These are phyloP conservation scores for Plasmodium gaboni DNA, from an alignment of 169 alveolate genomes.

Conservation along the genomic window DNA sequence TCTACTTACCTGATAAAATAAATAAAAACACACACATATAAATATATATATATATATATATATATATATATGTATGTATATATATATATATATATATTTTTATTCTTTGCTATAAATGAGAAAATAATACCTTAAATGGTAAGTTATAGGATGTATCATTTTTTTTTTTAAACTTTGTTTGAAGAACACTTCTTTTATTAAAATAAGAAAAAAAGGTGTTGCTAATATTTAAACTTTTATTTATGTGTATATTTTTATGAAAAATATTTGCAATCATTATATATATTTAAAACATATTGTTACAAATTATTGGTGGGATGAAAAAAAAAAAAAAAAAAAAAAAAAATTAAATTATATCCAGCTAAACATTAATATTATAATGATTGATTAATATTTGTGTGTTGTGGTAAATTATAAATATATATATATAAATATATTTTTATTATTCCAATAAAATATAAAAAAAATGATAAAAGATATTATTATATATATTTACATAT, in stretches of 20 bases:
- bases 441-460: not conserved
- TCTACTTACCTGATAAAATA: conserved; percentile 83
- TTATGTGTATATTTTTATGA: conserved; percentile 10
- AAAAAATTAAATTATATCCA: not conserved
- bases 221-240: conserved; percentile 4
- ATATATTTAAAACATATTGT: not conserved
- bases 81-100: not conserved
- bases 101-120: not conserved
- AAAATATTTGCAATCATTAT: conserved; percentile 32
- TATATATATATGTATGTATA: not conserved
- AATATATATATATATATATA: not conserved
- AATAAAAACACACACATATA: not conserved
- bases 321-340: not conserved
- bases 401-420: not conserved
- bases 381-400: too few species aligned
- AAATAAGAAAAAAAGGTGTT: conserved; percentile 2
- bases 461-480: not conserved
- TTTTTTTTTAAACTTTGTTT: conserved; percentile 82
- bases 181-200: conserved; percentile 80
- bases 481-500: too few species aligned
- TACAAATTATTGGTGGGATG: not conserved
- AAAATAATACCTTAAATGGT: conserved; percentile 82
- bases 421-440: not conserved
- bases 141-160: conserved; percentile 76
- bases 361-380: too few species aligned